Conservation (phyloP, 495 filamentous ascomycete species). For the Xylaria bambusicola region DNA sequence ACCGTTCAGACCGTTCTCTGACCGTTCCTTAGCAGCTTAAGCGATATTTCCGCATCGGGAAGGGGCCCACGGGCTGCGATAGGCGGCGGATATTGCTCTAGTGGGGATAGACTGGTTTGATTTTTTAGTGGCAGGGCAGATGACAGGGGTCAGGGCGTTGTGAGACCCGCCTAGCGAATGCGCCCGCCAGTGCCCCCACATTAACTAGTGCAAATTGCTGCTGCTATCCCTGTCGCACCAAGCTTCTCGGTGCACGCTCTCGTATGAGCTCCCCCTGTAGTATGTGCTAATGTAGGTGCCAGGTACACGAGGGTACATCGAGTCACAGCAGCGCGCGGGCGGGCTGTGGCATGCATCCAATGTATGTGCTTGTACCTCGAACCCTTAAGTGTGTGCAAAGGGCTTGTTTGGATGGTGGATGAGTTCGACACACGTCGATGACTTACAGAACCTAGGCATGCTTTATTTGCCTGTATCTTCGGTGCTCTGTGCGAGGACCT, state of each 20-base stretch:
- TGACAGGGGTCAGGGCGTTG: constrained; percentile 9
- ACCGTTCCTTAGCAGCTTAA: constrained; percentile 2
- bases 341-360: no score
- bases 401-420: not conserved
- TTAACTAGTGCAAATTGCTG: not conserved
- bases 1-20: no score
- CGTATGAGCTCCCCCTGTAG: constrained; percentile 14
- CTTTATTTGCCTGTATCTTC: no score
- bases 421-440: no score
- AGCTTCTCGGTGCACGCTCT: constrained; percentile 11
- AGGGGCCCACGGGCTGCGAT: constrained; percentile 10
- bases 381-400: no score
- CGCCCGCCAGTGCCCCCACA: constrained; percentile 11
- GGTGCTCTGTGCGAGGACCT: not conserved
- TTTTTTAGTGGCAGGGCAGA: constrained; percentile 11
- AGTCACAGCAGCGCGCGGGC: no score
- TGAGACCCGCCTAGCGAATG: constrained; percentile 1
- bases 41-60: constrained; percentile 18
- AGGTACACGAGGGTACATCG: constrained; percentile 2
- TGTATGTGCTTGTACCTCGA: no score
- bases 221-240: constrained; percentile 10
- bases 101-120: constrained; percentile 17
- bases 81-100: constrained; percentile 17
- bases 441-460: no score
- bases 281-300: not conserved